These are phyloP conservation scores for Pelargonium exstipulatum DNA, from an alignment of 441 rosid species.

Conservation along the genomic window DNA sequence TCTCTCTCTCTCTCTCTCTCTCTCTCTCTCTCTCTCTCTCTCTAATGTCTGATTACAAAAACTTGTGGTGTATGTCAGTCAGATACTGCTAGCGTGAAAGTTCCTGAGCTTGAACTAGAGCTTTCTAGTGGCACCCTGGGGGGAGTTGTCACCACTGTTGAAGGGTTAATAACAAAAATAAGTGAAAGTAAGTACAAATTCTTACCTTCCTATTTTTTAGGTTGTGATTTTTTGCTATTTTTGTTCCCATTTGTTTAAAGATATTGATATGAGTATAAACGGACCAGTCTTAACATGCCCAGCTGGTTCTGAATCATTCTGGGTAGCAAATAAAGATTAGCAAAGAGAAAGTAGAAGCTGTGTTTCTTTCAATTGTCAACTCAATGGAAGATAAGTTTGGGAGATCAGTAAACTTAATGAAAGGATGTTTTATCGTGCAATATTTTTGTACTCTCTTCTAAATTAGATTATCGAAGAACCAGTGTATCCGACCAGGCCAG, in stretches of 20 bases:
- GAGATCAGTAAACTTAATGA: background rate
- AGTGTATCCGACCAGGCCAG: too few relatives aligned
- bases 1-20: too few relatives aligned
- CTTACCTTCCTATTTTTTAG: conserved; percentile 8
- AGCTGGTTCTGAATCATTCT: background rate
- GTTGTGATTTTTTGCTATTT: background rate
- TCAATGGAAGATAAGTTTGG: background rate
- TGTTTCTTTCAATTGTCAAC: background rate
- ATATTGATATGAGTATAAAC: background rate
- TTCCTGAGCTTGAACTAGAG: conserved; percentile 92
- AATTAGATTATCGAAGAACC: background rate
- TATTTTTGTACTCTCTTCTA: background rate
- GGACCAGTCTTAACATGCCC: background rate
- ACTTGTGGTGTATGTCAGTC: conserved; percentile 44
- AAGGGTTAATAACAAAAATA: conserved; percentile 87
- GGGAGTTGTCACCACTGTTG: conserved; percentile 89
- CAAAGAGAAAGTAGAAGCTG: background rate
- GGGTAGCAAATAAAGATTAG: background rate
- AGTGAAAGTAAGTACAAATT: conserved; percentile 70
- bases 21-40: too few relatives aligned
- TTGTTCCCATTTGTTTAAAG: background rate
- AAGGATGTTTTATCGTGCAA: background rate
- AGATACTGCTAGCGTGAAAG: conserved; percentile 72
- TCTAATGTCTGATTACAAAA: conserved; percentile 10
- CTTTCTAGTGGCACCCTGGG: conserved; percentile 86